Evolutionary conservation across 2,329 filamentous ascomycete species (phyloP), one percentile per base, ranked within the genome.

Genomic region (Colletotrichum destructivum): DNA sequence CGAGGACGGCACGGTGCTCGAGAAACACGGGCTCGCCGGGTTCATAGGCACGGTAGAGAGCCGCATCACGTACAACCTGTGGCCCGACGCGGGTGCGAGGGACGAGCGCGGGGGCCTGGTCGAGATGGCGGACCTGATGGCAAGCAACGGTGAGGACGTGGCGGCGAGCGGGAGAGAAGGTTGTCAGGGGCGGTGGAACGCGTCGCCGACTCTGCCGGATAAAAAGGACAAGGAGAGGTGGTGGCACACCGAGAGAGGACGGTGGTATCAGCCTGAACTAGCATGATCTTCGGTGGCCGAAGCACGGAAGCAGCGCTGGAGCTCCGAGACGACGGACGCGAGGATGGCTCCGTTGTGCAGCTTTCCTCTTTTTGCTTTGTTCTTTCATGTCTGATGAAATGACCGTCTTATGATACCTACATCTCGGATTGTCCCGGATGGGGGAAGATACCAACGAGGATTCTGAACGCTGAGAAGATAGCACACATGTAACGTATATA

Each of bases 41-140:
- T 94, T 89, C 77, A 79, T 94, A 8, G 93, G 93, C 18, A 84
- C 85, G 1, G 77, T 90, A 3, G 86, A 84, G 40, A 92, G 89
- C 57, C 81, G 78, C 40, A 90, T 95, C 63, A 77, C 81, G 21
- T 95, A 94, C 76, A 82, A 84, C 51, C 81, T 95, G 13, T 78
- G 82, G 18, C 86, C 92, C 0, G 91, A 93, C 64, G 75, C 79
- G 0, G 89, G 89, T 0, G 88, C 84, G 1, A 83, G 83, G 2
- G 89, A 91, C 71, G 87, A 88, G 40, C 84, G 87, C 59, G 88
- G 89, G 18, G 88, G 88, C 1, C 79, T 92, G 2, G 82, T 88
- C 0, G 86, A 86, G 49, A 79, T 90, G 4, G 78, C 82, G 6
- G 88, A 90, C 62, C 74, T 91, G 18, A 75, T 89, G 11, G 80